A percentile compares a stretch with the other conserved stretches of the same genome.
These are phyloP conservation scores for Coemansia asiatica DNA, from an alignment of 192 early-diverging fungal genomes.

Conservation along the genomic window DNA sequence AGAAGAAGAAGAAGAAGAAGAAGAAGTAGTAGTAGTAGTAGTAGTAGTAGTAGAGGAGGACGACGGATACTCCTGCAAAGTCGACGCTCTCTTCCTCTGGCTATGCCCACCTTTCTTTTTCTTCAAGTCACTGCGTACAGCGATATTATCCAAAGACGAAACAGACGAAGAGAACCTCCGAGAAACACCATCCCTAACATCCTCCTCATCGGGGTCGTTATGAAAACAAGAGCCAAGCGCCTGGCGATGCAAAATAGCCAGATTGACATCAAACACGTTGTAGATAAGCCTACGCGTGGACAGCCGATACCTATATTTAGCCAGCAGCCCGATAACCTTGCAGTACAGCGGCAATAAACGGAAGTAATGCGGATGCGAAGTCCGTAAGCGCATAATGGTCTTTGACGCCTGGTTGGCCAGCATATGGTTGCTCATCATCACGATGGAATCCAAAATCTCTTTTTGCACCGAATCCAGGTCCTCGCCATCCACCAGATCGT, in stretches of 20 bases:
- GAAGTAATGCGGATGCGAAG: slow-evolving; percentile 56
- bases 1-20: not conserved
- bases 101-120: slow-evolving; percentile 14
- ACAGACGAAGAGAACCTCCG: slow-evolving; percentile 15
- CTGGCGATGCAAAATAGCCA: slow-evolving; percentile 38
- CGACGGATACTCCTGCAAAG: slow-evolving; percentile 42
- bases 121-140: no score
- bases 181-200: not conserved
- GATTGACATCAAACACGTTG: slow-evolving; percentile 53
- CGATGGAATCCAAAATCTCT: slow-evolving; percentile 48
- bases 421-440: slow-evolving; percentile 49
- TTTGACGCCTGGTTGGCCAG: slow-evolving; percentile 47
- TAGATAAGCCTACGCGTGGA: slow-evolving; percentile 46
- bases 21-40: not conserved
- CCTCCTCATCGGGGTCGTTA: not conserved
- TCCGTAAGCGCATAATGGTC: slow-evolving; percentile 48
- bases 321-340: slow-evolving; percentile 36
- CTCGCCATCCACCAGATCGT: slow-evolving; percentile 5
- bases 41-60: no score
- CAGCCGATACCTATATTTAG: slow-evolving; percentile 53
- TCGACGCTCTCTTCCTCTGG: slow-evolving; percentile 52
- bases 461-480: slow-evolving; percentile 55
- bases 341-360: slow-evolving; percentile 41
- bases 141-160: not conserved
- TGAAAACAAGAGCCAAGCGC: not conserved